Evolutionary conservation across 2,329 filamentous ascomycete genomes (phyloP).

Genomic region (Thielaviopsis punctulata): DNA sequence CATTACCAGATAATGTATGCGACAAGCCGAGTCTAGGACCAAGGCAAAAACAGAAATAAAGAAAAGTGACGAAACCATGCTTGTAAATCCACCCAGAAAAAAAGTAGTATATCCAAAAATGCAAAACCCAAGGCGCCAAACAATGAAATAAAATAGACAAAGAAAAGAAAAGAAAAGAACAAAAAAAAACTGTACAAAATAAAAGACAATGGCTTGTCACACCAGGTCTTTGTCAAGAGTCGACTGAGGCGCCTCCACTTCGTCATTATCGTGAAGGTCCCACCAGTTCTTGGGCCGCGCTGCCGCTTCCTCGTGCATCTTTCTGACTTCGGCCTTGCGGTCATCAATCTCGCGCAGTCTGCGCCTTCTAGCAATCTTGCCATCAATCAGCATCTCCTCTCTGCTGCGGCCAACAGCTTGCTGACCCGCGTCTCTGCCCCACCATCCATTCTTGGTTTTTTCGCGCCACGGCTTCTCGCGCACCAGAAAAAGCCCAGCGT

Average conservation of each 20-base stretch:
- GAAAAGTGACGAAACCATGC: not conserved
- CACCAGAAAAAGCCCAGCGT: slow-evolving; percentile 49
- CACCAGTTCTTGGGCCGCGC: slow-evolving; percentile 19
- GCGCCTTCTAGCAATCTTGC: slow-evolving; percentile 28
- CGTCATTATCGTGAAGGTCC: slow-evolving; percentile 19
- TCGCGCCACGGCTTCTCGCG: slow-evolving; percentile 47
- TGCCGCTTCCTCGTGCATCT: slow-evolving; percentile 14
- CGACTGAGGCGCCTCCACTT: not conserved
- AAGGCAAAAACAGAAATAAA: no score
- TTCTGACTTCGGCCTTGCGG: slow-evolving; percentile 6
- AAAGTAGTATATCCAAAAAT: not conserved
- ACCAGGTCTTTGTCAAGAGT: not conserved
- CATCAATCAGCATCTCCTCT: slow-evolving; percentile 36
- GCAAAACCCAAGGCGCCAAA: not conserved
- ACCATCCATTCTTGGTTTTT: slow-evolving; percentile 12
- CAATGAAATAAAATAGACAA: no score
- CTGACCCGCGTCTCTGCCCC: slow-evolving; percentile 11
- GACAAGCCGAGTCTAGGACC: no score
- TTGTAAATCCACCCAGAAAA: not conserved
- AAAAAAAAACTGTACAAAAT: not conserved
- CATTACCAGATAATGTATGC: no score
- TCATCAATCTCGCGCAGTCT: slow-evolving; percentile 29
- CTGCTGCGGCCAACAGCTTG: slow-evolving; percentile 26
- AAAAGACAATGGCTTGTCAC: not conserved
- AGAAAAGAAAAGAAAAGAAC: not conserved